Percentiles rank a stretch among this genome's conserved stretches.
Conservation (phyloP, 1,139 yeast species). For the Hyphopichia wangnamkhiaoensis region DNA sequence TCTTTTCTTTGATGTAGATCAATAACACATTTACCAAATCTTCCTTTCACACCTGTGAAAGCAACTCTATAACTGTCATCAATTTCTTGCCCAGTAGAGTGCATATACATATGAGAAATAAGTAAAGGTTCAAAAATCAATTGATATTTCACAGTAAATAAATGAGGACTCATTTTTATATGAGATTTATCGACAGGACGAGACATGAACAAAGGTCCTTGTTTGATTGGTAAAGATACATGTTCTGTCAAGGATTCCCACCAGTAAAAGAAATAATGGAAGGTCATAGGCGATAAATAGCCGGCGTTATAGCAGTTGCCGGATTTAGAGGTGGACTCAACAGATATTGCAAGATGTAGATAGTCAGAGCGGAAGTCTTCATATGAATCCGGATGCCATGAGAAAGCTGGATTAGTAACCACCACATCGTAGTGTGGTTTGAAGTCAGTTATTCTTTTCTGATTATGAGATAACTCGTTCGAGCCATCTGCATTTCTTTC, state of each 20-base stretch:
- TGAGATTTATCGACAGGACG: slow-evolving; percentile 32
- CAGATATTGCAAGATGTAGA: slow-evolving; percentile 71
- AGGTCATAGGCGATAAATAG: slow-evolving; percentile 71
- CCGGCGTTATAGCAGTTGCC: slow-evolving; percentile 62
- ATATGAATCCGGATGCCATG: slow-evolving; percentile 67
- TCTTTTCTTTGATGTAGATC: slow-evolving; percentile 87
- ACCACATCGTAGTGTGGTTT: slow-evolving; percentile 46
- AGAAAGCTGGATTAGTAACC: slow-evolving; percentile 42
- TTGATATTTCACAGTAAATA: slow-evolving; percentile 80
- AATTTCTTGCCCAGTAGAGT: slow-evolving; percentile 47
- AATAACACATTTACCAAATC: slow-evolving; percentile 61
- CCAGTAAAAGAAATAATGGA: slow-evolving; percentile 77
- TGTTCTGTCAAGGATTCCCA: slow-evolving; percentile 76
- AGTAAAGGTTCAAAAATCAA: slow-evolving; percentile 72
- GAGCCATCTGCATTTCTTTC: slow-evolving; percentile 35
- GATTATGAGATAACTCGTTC: slow-evolving; percentile 24
- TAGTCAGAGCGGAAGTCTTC: slow-evolving; percentile 75
- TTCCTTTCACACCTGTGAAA: slow-evolving; percentile 79
- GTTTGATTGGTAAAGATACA: slow-evolving; percentile 72
- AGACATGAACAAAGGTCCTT: slow-evolving; percentile 61
- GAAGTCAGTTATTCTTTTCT: slow-evolving; percentile 34
- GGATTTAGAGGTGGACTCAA: slow-evolving; percentile 32
- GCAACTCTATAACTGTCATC: slow-evolving; percentile 51
- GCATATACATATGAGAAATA: slow-evolving; percentile 70
- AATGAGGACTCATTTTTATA: slow-evolving; percentile 72